A percentile compares a stretch with the other conserved stretches of the same genome.
phyloP scores from a whole-genome alignment of 257 asterid genomes.

The Scutellaria galericulata region DNA sequence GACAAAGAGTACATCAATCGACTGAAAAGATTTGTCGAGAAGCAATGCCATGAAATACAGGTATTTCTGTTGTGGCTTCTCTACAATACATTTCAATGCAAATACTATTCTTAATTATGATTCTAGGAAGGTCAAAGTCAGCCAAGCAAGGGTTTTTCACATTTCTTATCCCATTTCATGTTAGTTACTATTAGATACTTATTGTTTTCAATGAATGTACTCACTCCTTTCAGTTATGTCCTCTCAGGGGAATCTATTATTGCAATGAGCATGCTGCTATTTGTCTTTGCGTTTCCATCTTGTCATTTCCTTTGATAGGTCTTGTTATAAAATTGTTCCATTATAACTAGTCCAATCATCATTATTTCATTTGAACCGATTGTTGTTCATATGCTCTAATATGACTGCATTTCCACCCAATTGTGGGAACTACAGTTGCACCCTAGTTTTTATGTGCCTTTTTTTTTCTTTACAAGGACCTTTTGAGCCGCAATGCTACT shows the following conservation, averaged over 20 bases:
- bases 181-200: background rate
- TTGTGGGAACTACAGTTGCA: background rate
- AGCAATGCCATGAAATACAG: constrained; percentile 96
- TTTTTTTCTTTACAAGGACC: constrained; percentile 56
- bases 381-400: background rate
- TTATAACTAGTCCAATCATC: background rate
- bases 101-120: background rate
- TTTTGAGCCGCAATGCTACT: constrained; percentile 78
- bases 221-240: background rate
- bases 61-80: constrained; percentile 46
- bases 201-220: background rate
- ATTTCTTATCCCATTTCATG: background rate
- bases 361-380: background rate
- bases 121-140: background rate
- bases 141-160: background rate
- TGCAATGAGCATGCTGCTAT: background rate
- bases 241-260: background rate
- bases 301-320: background rate
- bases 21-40: constrained; percentile 72
- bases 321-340: background rate
- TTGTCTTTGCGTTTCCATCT: background rate
- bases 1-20: constrained; percentile 78
- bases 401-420: background rate
- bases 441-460: constrained; percentile 6
- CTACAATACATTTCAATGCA: background rate